Percentiles rank a stretch among this genome's conserved stretches.
These are phyloP conservation scores for Colletotrichum higginsianum DNA, from an alignment of 2,329 filamentous ascomycete species.

Conservation along the genomic window DNA sequence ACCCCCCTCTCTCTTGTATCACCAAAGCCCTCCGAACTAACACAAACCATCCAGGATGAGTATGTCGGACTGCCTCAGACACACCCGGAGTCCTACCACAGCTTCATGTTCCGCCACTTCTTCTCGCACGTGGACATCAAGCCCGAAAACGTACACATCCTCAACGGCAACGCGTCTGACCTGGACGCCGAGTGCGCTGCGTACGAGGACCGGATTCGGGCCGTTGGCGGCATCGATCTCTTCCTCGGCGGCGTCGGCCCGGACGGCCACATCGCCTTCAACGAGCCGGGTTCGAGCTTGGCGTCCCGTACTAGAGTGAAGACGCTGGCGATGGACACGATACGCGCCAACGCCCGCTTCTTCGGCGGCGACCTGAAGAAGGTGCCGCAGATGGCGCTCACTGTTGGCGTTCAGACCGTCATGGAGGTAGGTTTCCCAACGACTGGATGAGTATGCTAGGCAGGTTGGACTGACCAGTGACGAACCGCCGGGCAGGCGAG, in stretches of 20 bases:
- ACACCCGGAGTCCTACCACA: constrained; percentile 84
- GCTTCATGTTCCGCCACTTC: constrained; percentile 88
- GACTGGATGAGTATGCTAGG: constrained; percentile 66
- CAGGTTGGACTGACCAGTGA: constrained; percentile 70
- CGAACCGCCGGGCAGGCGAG: constrained; percentile 73
- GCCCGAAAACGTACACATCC: constrained; percentile 79
- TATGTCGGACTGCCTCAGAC: constrained; percentile 81
- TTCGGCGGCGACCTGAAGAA: constrained; percentile 44
- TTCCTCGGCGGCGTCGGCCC: constrained; percentile 84
- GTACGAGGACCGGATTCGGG: constrained; percentile 80
- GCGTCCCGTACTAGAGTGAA: constrained; percentile 81
- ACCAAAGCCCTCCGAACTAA: not conserved
- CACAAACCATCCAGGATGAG: constrained; percentile 71
- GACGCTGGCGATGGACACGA: constrained; percentile 84
- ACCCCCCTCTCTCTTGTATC: not conserved
- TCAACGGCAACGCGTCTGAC: constrained; percentile 80
- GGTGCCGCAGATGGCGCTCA: constrained; percentile 46
- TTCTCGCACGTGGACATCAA: constrained; percentile 82
- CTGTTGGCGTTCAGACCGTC: constrained; percentile 56
- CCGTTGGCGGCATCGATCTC: constrained; percentile 80
- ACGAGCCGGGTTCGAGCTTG: constrained; percentile 82
- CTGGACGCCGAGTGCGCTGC: constrained; percentile 79
- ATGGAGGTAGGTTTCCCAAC: constrained; percentile 65
- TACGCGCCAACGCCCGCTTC: constrained; percentile 81
- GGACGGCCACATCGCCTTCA: constrained; percentile 87